phyloP scores from a whole-genome alignment of 176 grass and related monocot species.

The Oryza coarctata region DNA sequence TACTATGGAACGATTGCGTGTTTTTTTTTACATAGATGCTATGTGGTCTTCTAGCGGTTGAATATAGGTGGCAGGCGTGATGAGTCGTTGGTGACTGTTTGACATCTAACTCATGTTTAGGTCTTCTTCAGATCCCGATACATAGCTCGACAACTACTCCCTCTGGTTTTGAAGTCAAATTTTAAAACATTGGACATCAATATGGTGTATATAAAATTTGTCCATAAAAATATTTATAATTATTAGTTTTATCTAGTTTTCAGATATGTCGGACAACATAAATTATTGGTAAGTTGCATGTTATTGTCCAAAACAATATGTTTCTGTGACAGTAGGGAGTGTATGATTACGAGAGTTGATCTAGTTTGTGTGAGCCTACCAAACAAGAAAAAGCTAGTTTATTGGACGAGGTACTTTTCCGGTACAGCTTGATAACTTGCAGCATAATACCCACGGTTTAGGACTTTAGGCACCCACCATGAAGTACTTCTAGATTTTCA shows the following conservation, averaged over 20 bases:
- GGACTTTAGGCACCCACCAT: background rate
- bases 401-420: conserved; percentile 5
- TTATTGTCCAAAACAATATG: background rate
- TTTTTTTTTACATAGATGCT: no score
- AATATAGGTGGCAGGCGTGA: no score
- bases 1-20: no score
- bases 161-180: no score
- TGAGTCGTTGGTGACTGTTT: no score
- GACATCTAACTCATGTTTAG: no score
- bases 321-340: background rate
- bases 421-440: background rate
- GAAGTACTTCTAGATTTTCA: background rate
- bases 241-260: background rate
- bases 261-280: background rate
- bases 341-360: background rate
- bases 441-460: conserved; percentile 20
- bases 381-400: conserved; percentile 3
- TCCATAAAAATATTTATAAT: background rate
- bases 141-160: no score
- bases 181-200: no score
- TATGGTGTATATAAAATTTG: no score
- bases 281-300: background rate
- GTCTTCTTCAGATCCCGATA: no score
- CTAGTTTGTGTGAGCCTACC: background rate
- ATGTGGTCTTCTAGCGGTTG: no score